phyloP scores from a whole-genome alignment of 495 filamentous ascomycete genomes.

The Tuber aestivum region DNA sequence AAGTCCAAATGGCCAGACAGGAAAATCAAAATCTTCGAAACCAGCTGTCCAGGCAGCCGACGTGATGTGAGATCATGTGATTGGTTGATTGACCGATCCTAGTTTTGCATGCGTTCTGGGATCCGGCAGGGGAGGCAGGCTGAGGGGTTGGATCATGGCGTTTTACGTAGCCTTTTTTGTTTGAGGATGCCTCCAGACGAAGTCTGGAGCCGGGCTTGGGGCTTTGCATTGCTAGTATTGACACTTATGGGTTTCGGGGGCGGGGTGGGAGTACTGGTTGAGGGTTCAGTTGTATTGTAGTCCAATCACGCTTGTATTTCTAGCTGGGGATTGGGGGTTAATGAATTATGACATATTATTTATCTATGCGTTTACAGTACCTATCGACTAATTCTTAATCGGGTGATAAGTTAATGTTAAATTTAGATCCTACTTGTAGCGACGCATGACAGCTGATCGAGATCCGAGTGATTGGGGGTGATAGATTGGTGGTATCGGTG shows the following conservation, averaged over 20 bases:
- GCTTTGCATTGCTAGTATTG: background rate
- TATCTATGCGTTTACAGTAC: background rate
- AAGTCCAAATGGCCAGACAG: constrained; percentile 29
- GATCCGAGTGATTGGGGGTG: background rate
- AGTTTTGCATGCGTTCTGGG: background rate
- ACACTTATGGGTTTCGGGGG: background rate
- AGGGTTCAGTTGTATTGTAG: background rate
- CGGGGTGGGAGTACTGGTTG: background rate
- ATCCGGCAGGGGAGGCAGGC: background rate
- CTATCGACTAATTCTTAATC: background rate
- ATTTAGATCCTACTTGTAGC: too few species aligned
- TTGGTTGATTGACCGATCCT: background rate
- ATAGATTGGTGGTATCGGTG: background rate
- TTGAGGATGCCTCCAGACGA: background rate
- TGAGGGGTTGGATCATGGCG: constrained; percentile 10
- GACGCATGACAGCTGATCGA: background rate
- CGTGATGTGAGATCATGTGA: background rate
- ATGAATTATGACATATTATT: background rate
- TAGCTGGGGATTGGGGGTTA: background rate
- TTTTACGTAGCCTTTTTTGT: constrained; percentile 10
- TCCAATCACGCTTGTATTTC: background rate
- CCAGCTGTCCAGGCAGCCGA: constrained; percentile 20
- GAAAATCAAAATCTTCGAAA: constrained; percentile 35
- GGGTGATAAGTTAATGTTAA: too few species aligned
- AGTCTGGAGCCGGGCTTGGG: background rate